phyloP scores from a whole-genome alignment of 805 yeast genomes.

The Saccharomycopsis fibuligera region DNA sequence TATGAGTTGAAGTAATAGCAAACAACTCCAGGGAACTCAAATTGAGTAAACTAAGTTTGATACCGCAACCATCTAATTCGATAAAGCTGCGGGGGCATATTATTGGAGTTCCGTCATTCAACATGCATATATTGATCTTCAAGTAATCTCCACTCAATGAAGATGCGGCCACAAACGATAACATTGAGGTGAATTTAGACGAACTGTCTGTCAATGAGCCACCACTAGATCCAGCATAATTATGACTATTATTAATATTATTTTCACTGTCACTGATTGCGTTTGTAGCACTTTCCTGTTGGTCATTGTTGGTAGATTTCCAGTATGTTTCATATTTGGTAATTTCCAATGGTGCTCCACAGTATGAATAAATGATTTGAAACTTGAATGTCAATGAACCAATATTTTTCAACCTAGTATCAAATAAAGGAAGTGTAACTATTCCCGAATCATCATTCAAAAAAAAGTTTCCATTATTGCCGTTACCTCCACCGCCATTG shows the following conservation, averaged over 20 bases:
- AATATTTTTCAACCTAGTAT: conserved; percentile 69
- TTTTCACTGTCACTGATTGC: neutral
- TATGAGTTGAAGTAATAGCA: conserved; percentile 22
- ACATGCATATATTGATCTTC: conserved; percentile 58
- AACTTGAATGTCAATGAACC: conserved; percentile 75
- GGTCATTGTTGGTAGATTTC: conserved; percentile 73
- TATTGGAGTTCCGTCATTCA: conserved; percentile 81
- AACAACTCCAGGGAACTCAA: conserved; percentile 42
- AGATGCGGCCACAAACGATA: conserved; percentile 84
- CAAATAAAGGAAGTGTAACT: conserved; percentile 67
- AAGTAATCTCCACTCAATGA: conserved; percentile 79
- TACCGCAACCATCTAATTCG: conserved; percentile 27
- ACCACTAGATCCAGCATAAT: neutral
- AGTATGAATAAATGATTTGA: conserved; percentile 83
- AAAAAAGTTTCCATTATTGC: conserved; percentile 32
- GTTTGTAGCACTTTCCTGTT: conserved; percentile 20
- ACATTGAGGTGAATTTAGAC: conserved; percentile 25
- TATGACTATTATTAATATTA: neutral
- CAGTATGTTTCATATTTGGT: conserved; percentile 94
- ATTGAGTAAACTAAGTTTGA: conserved; percentile 56
- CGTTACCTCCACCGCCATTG: conserved; percentile 14
- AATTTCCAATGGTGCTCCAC: conserved; percentile 77
- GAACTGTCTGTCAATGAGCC: neutral
- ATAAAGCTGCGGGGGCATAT: conserved; percentile 66
- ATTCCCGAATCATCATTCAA: conserved; percentile 32